These are phyloP conservation scores for Sanghuangporus baumii DNA, from an alignment of 1,284 basidiomycete genomes.

Conservation along the genomic window DNA sequence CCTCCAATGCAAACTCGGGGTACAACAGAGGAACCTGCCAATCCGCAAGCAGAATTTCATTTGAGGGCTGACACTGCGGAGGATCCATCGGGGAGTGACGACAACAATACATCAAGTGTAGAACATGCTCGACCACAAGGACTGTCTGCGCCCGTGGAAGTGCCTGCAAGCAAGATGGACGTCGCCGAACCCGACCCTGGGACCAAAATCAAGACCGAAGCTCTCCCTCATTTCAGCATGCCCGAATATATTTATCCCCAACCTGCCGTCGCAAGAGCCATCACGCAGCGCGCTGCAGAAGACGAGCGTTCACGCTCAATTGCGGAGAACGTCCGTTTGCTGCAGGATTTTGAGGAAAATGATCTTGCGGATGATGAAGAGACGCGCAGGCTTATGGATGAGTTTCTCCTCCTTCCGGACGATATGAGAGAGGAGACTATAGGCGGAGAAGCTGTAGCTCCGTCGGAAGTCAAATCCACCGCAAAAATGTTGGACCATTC, in stretches of 20 bases:
- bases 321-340: conserved; percentile 1
- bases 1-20: neutral
- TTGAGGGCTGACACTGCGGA: neutral
- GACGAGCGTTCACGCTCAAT: neutral
- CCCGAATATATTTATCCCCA: neutral
- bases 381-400: neutral
- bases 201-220: neutral
- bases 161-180: neutral
- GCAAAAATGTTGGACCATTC: neutral
- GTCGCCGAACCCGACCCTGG: neutral
- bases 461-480: neutral
- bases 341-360: neutral
- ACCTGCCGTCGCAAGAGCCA: conserved; percentile 1
- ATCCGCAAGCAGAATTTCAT: neutral
- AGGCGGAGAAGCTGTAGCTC: neutral
- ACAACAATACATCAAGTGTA: neutral
- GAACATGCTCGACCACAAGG: too few species aligned
- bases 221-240: neutral
- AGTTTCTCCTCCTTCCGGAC: neutral
- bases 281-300: conserved; percentile 1
- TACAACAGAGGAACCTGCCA: neutral
- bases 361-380: neutral
- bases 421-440: neutral
- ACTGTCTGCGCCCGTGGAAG: neutral
- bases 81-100: neutral